Evolutionary conservation across 805 yeast genomes (phyloP).

Genomic region (Candida boleticola): DNA sequence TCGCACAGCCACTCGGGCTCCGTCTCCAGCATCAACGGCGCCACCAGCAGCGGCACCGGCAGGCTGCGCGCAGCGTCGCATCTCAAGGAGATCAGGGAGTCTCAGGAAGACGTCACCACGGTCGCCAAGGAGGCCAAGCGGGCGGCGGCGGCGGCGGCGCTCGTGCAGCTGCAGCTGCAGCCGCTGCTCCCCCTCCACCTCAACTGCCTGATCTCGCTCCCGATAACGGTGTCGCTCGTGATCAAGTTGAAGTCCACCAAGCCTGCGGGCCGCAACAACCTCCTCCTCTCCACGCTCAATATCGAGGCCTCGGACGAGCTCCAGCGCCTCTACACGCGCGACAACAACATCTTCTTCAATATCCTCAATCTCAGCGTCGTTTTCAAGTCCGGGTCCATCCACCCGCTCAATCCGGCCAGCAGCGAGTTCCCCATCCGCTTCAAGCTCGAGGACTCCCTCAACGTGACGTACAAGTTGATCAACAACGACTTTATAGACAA

Average conservation of each 20-base stretch:
- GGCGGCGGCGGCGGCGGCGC: not conserved
- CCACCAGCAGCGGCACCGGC: too few species aligned
- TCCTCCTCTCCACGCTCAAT: constrained; percentile 47
- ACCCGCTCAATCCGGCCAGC: constrained; percentile 17
- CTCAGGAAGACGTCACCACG: not conserved
- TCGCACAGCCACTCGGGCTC: not conserved
- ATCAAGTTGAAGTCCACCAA: constrained; percentile 46
- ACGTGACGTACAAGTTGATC: constrained; percentile 31
- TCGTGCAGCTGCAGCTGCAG: not conserved
- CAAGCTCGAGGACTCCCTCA: constrained; percentile 29
- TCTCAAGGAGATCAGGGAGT: not conserved
- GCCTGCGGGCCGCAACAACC: constrained; percentile 46
- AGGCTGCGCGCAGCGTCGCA: not conserved
- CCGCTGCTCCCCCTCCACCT: not conserved
- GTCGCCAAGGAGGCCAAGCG: not conserved
- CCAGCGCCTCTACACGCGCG: constrained; percentile 10
- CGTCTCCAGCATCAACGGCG: too few species aligned
- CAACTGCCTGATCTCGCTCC: constrained; percentile 12
- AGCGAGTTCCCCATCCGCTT: constrained; percentile 26
- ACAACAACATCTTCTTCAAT: constrained; percentile 16
- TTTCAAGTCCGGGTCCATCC: constrained; percentile 27
- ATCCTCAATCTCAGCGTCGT: constrained; percentile 21
- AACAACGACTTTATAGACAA: constrained; percentile 27
- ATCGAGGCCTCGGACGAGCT: constrained; percentile 47
- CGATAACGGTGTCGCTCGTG: constrained; percentile 39